phyloP scores from a whole-genome alignment of 257 asterid species.

The Solanum verrucosum region DNA sequence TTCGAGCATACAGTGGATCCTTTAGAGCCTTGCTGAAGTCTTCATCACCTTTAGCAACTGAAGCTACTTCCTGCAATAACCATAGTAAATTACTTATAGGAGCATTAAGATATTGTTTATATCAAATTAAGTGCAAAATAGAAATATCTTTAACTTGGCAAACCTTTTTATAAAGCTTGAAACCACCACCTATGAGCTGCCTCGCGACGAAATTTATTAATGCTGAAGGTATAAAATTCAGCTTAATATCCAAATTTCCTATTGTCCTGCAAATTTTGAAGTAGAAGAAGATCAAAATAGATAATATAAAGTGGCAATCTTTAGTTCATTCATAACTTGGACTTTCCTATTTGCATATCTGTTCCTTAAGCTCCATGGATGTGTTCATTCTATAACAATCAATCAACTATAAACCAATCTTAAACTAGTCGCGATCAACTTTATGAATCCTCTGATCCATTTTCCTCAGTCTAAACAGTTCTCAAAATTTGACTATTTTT shows the following conservation, averaged over 20 bases:
- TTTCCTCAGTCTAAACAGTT: neutral
- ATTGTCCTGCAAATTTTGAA: slow-evolving; percentile 52
- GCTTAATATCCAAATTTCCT: slow-evolving; percentile 69
- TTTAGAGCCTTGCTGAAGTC: slow-evolving; percentile 45
- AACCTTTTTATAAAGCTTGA: slow-evolving; percentile 91
- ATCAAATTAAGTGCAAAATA: neutral
- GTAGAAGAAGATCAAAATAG: neutral
- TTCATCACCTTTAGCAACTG: slow-evolving; percentile 45
- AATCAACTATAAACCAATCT: neutral
- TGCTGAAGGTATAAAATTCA: slow-evolving; percentile 69
- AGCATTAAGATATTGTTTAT: neutral
- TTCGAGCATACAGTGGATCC: slow-evolving; percentile 44
- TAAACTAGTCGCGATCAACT: neutral
- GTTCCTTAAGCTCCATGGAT: neutral
- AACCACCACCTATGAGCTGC: slow-evolving; percentile 86
- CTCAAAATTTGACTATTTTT: neutral
- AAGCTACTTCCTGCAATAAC: slow-evolving; percentile 61
- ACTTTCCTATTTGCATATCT: neutral
- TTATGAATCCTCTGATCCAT: neutral
- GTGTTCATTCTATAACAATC: neutral
- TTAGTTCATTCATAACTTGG: neutral
- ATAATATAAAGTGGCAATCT: neutral
- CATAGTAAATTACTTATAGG: neutral
- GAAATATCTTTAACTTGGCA: neutral
- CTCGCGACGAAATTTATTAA: slow-evolving; percentile 77